Percentiles rank a stretch among this genome's conserved stretches.
Evolutionary conservation across 148 eudicot species (phyloP).

Genomic region (Chenopodium suecicum): DNA sequence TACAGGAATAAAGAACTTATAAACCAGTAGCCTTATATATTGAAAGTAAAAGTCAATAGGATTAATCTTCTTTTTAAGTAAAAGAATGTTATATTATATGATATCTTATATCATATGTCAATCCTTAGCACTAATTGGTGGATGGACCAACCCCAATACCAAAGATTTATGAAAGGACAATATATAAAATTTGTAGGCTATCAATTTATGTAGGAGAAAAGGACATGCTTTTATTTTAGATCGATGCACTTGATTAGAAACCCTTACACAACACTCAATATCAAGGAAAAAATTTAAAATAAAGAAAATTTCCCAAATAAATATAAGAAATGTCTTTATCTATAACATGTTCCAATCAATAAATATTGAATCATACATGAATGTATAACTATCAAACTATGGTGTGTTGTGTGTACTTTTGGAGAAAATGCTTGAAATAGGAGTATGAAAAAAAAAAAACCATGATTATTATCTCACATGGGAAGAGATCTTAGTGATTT

Average conservation of each 20-base stretch:
- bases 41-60: neutral
- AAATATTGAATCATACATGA: no score
- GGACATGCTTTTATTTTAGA: neutral
- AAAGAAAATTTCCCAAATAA: neutral
- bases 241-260: constrained; percentile 4
- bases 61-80: neutral
- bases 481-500: neutral
- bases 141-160: constrained; percentile 3
- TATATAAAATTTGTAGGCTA: neutral
- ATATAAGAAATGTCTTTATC: neutral
- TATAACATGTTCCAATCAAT: neutral
- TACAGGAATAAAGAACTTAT: neutral
- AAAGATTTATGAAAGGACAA: neutral
- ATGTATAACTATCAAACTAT: neutral
- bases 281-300: neutral
- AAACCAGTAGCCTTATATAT: no score
- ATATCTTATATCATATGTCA: neutral
- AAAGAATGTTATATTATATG: neutral
- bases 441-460: neutral
- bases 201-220: constrained; percentile 2
- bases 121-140: constrained; percentile 5
- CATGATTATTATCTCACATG: constrained; percentile 10
- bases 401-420: neutral
- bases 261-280: constrained; percentile 10
- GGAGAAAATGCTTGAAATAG: constrained; percentile 7